Percentiles rank a stretch among this genome's conserved stretches.
phyloP scores from a whole-genome alignment of 208 protist species.

The Tetramitus jugosus region DNA sequence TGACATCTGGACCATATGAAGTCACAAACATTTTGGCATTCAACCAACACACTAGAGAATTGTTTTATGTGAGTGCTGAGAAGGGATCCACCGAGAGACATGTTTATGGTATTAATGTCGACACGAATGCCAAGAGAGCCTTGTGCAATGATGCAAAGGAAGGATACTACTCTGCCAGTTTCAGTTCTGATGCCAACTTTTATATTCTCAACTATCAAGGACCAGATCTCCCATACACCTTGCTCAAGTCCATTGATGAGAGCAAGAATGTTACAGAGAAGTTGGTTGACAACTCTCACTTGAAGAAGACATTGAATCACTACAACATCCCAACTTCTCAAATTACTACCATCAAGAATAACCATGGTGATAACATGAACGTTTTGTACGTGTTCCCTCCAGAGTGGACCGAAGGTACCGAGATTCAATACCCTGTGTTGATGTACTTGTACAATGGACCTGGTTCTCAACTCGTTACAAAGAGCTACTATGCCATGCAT shows the following conservation, averaged over 20 bases:
- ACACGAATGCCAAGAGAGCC: background rate
- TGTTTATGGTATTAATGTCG: background rate
- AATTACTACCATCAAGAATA: background rate
- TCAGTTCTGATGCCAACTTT: background rate
- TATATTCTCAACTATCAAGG: background rate
- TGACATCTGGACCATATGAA: slow-evolving; percentile 9
- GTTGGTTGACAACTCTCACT: background rate
- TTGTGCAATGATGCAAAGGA: background rate
- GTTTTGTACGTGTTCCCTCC: background rate
- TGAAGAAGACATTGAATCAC: background rate
- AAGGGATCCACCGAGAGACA: background rate
- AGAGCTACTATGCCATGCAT: background rate
- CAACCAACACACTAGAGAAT: background rate
- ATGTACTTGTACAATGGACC: slow-evolving; percentile 7
- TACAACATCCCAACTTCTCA: background rate
- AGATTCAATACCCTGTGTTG: background rate
- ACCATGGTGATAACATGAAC: slow-evolving; percentile 6
- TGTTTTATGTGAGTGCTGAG: background rate
- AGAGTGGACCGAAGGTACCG: background rate
- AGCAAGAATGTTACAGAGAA: background rate
- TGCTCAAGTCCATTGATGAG: background rate
- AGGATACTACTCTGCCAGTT: background rate
- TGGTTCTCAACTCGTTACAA: background rate
- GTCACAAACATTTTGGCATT: background rate
- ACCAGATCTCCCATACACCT: background rate